Conservation (phyloP, 1,139 yeast genomes). For the Sugiyamaella pinicola region DNA sequence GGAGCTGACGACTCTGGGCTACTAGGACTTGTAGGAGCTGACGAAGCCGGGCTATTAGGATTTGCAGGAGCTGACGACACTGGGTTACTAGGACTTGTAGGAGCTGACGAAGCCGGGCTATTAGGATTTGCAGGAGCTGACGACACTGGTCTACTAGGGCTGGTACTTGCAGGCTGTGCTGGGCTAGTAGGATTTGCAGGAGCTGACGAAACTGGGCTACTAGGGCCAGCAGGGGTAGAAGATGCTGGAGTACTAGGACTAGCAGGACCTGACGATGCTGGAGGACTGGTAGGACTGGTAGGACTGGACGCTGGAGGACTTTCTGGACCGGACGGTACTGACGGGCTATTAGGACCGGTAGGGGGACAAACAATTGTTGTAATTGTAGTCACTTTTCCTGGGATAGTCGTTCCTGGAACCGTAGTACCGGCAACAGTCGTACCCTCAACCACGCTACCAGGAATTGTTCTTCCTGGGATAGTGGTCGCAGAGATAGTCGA, state of each 20-base stretch:
- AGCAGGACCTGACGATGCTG: slow-evolving; percentile 16
- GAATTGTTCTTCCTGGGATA: slow-evolving; percentile 25
- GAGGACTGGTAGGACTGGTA: neutral
- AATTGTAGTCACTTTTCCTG: slow-evolving; percentile 17
- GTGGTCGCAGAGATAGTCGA: slow-evolving; percentile 27
- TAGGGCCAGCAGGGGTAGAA: neutral
- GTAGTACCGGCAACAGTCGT: slow-evolving; percentile 25
- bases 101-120: neutral
- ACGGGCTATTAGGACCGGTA: neutral
- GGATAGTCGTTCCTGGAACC: slow-evolving; percentile 15
- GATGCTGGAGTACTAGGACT: slow-evolving; percentile 17
- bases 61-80: neutral
- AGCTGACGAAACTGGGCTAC: neutral
- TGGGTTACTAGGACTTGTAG: neutral
- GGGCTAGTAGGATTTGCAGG: slow-evolving; percentile 17
- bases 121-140: neutral
- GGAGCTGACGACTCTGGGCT: neutral
- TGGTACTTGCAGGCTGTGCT: slow-evolving; percentile 16
- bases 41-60: neutral
- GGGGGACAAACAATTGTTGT: slow-evolving; percentile 7
- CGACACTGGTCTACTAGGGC: neutral
- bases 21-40: neutral
- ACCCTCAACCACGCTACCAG: slow-evolving; percentile 25
- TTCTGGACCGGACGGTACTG: slow-evolving; percentile 2
- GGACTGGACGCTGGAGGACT: slow-evolving; percentile 2